Base-by-base conservation (phyloP, 352 stramenopile genomes). In the Phytopythium sindhum region DNA sequence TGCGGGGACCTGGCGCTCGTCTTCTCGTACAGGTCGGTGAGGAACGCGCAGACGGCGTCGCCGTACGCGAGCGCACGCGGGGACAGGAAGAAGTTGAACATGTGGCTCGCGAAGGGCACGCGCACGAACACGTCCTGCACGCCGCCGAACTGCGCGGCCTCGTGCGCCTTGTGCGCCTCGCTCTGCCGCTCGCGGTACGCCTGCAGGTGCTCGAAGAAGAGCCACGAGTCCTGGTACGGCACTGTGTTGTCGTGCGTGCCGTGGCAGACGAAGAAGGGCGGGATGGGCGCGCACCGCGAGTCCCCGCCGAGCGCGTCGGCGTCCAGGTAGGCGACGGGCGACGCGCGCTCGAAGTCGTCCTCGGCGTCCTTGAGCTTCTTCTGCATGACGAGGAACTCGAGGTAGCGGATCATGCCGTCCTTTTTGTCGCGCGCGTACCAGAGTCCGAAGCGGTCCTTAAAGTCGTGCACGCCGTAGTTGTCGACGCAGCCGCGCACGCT, bases 61-160 rank as follows among this genome's bases (percentile, higher is more conserved):
- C 67, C 64, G 62, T 84, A 75, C 9, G 79, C 81, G 17, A 89
- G 64, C 12, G 79, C 66, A 54, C 81, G 73, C 23, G 80, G 81
- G 24, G 81, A 89, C 11, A 83, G 31, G 31, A 89, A 31, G 57
- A 79, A 81, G 53, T 88, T 87, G 60, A 90, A 90, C 67, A 81
- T 82, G 72, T 90, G 81, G 31, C 75, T 75, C 12, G 79, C 74
- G 26, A 69, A 75, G 0, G 77, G 80, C 11, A 90, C 68, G 42
- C 83, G 67, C 14, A 89, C 56, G 56, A 86, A 90, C 23, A 89
- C 64, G 68, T 90, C 81, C 17, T 73, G 57, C 9, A 89, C 75
- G 15, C 67, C 72, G 9, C 63, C 72, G 9, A 75, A 68, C 23
- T 70, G 53, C 21, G 66, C 61, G 10, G 68, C 51, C 28, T 72